A percentile compares a stretch with the other conserved stretches of the same genome.
These are phyloP conservation scores for Aulographum hederae DNA, from an alignment of 2,329 filamentous ascomycete genomes.

Conservation along the genomic window DNA sequence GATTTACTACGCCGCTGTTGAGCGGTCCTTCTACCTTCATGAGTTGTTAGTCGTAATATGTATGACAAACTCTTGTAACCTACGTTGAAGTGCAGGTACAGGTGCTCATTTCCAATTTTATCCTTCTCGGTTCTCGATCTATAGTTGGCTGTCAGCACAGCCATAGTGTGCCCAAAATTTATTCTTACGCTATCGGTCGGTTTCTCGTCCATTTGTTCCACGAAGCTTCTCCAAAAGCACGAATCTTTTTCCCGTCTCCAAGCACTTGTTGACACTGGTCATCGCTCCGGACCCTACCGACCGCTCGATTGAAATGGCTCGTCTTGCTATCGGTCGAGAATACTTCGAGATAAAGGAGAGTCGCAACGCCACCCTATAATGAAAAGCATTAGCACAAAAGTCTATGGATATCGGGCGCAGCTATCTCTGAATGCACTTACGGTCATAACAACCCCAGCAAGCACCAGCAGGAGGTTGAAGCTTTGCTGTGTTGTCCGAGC, in stretches of 20 bases:
- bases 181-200: constrained; percentile 32
- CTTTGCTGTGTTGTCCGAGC: constrained; percentile 77
- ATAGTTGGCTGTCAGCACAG: constrained; percentile 13
- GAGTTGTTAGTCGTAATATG: neutral
- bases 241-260: constrained; percentile 46
- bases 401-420: neutral
- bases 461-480: constrained; percentile 67
- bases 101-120: constrained; percentile 55
- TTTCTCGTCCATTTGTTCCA: constrained; percentile 63
- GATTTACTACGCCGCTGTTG: constrained; percentile 52
- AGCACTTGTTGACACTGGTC: constrained; percentile 53
- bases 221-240: constrained; percentile 65
- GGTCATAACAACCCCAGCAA: constrained; percentile 58
- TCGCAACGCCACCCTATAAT: constrained; percentile 58
- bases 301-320: constrained; percentile 72
- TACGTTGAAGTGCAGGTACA: constrained; percentile 64
- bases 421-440: constrained; percentile 34
- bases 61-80: neutral
- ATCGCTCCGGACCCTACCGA: constrained; percentile 60
- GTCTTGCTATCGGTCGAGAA: constrained; percentile 73
- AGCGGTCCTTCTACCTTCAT: constrained; percentile 55
- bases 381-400: too few relatives aligned
- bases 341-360: constrained; percentile 65
- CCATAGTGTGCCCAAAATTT: constrained; percentile 5
- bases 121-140: constrained; percentile 55